Evolutionary conservation across 495 filamentous ascomycete genomes (phyloP), one percentile per base, ranked within the genome.

Genomic region (Penicillium egyptiacum): DNA sequence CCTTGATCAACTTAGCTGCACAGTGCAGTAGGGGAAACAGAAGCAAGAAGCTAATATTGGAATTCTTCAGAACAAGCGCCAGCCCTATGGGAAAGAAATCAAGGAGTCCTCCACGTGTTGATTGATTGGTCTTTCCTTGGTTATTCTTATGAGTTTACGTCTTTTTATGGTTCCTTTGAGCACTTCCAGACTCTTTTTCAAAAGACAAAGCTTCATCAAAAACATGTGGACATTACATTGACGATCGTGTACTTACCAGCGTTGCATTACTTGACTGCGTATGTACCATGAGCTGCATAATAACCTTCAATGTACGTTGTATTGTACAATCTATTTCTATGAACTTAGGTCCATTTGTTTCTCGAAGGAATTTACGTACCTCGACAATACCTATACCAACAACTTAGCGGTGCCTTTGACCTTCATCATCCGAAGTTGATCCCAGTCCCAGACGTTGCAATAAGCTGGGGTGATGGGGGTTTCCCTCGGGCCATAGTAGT

Each of bases 81-180:
- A 65, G 65, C 33, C 65, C 65, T 12, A 56, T 60, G 39, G 56
- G 54, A 1, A 64, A 61, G 44, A 63, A 56, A 41, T 70, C 70
- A 3, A 65, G 56, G 41, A 75, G 67, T 58, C 72, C 72, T 42
- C 72, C 72, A 5, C 61, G 72, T 12, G 64, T 75, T 28, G 72
- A 72, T 46, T 73, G 53, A 65, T 22, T 12, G 17, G 22, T 37
- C 22, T 46, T 37, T 53, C n/a, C 6, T 33, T 37, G 26, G 14
- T 49, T 28, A n/a, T 37, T 30, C 7, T 47, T 22, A 55, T 25
- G 42, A 44, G 42, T 20, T 40, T 28, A 45, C 14, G 41, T 30
- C 41, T 10, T 47, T 47, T 55, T 35, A 45, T 53, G 51, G 17
- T 44, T 30, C 22, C 16, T 19, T 28, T 43, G n/a, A 19, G 10